Percentiles rank a stretch among this genome's conserved stretches.
These are phyloP conservation scores for Chlamydomonas asymmetrica DNA, from an alignment of 139 green algal genomes.

Conservation along the genomic window DNA sequence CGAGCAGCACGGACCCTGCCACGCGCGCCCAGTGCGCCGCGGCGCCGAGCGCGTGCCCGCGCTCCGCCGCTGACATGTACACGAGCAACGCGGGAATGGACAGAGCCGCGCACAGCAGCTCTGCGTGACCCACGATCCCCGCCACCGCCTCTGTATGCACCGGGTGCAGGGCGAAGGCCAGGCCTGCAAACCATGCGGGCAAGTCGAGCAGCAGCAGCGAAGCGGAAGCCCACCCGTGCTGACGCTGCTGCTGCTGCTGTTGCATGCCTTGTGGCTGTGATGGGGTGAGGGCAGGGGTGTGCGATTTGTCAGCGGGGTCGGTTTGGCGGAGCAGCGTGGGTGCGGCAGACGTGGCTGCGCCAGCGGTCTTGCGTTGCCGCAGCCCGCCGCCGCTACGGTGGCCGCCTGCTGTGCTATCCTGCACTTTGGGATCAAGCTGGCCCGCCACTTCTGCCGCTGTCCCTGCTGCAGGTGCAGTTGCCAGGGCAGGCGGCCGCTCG, in stretches of 20 bases:
- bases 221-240: background rate
- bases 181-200: slow-evolving; percentile 48
- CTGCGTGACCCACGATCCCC: slow-evolving; percentile 74
- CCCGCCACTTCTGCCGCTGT: no score
- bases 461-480: background rate
- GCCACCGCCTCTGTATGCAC: slow-evolving; percentile 80
- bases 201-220: slow-evolving; percentile 27
- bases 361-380: no score
- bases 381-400: no score
- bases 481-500: no score
- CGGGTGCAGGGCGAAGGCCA: slow-evolving; percentile 74
- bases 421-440: no score
- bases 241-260: background rate
- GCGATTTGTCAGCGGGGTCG: no score
- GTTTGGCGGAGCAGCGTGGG: no score
- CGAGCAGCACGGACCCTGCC: slow-evolving; percentile 34
- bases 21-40: slow-evolving; percentile 51
- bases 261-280: background rate
- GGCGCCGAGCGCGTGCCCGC: background rate
- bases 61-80: slow-evolving; percentile 53
- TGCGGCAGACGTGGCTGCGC: no score
- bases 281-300: no score
- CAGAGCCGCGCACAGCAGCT: slow-evolving; percentile 61
- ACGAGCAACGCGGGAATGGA: slow-evolving; percentile 60
- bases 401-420: no score